Conservation (phyloP, 2,329 filamentous ascomycete species). For the Dactylellina cionopaga region DNA sequence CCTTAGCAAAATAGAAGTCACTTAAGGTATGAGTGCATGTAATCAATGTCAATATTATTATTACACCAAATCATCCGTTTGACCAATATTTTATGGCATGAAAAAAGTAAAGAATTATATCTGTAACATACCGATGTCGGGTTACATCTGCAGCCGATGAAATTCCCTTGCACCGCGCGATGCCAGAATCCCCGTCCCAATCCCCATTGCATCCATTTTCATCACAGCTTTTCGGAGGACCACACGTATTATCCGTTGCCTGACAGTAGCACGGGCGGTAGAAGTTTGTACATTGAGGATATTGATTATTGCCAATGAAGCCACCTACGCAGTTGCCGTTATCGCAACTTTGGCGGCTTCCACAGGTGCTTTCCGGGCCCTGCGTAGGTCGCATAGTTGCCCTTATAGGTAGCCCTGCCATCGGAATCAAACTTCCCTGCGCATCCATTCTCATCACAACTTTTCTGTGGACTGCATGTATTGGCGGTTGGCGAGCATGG, state of each 20-base stretch:
- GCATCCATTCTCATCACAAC: constrained; percentile 14
- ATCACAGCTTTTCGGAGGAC: constrained; percentile 12
- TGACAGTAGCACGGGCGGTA: constrained; percentile 22
- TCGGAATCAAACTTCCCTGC: constrained; percentile 21
- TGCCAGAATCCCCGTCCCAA: constrained; percentile 12
- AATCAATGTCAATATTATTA: too few species aligned
- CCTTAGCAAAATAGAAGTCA: too few species aligned
- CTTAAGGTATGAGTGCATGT: too few species aligned
- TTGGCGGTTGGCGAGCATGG: too few species aligned
- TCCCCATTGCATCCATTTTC: constrained; percentile 15
- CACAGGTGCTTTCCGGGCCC: constrained; percentile 1
- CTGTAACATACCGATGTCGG: neutral
- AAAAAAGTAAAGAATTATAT: neutral
- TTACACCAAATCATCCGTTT: too few species aligned
- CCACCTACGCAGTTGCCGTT: constrained; percentile 3
- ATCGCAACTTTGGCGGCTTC: constrained; percentile 12
- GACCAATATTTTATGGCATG: too few species aligned
- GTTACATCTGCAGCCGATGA: constrained; percentile 15
- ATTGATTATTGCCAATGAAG: constrained; percentile 14
- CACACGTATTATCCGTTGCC: constrained; percentile 19
- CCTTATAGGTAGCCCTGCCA: constrained; percentile 17
- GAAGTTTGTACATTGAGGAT: constrained; percentile 13
- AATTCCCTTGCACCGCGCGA: constrained; percentile 25
- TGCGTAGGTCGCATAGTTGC: constrained; percentile 19
- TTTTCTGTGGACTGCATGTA: too few species aligned